phyloP scores from a whole-genome alignment of 2,329 filamentous ascomycete genomes.

The Waltergamsia citrina region DNA sequence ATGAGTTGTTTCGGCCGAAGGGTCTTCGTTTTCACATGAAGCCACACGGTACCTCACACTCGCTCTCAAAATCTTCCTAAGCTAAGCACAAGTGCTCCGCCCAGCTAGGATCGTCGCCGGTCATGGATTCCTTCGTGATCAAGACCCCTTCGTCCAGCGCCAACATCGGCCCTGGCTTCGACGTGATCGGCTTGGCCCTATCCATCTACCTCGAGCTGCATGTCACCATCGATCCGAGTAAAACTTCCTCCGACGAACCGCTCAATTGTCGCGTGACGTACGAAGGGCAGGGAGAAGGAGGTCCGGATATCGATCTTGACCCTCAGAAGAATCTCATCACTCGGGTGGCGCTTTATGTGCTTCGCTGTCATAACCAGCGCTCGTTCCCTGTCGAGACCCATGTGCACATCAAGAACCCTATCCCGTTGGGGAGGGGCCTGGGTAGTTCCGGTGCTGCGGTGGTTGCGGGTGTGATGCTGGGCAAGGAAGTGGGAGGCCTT shows the following conservation, averaged over 20 bases:
- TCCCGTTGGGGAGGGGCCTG: conserved; percentile 82
- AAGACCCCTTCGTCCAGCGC: conserved; percentile 88
- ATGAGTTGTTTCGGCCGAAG: too few relatives aligned
- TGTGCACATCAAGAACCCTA: conserved; percentile 92
- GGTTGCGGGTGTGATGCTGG: conserved; percentile 88
- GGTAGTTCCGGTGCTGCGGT: conserved; percentile 95
- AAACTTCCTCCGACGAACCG: conserved; percentile 41
- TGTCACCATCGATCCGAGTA: conserved; percentile 62
- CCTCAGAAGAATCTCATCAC: conserved; percentile 90
- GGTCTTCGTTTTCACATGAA: too few relatives aligned
- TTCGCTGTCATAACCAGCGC: conserved; percentile 82
- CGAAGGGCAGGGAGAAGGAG: conserved; percentile 68
- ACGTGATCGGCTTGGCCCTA: conserved; percentile 91
- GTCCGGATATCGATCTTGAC: conserved; percentile 67
- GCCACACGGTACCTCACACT: too few relatives aligned
- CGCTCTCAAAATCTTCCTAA: too few relatives aligned
- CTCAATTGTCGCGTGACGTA: conserved; percentile 89
- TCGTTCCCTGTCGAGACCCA: conserved; percentile 78
- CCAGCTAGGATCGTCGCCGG: conserved; percentile 1
- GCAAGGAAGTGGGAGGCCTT: conserved; percentile 78
- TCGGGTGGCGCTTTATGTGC: conserved; percentile 84
- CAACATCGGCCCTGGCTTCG: conserved; percentile 96
- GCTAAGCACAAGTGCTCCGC: too few relatives aligned
- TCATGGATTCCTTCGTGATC: conserved; percentile 58
- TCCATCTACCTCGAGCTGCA: conserved; percentile 88